Percentiles rank a stretch among this genome's conserved stretches.
Conservation (phyloP, 2,329 filamentous ascomycete genomes). For the Hypoxylon sp. region DNA sequence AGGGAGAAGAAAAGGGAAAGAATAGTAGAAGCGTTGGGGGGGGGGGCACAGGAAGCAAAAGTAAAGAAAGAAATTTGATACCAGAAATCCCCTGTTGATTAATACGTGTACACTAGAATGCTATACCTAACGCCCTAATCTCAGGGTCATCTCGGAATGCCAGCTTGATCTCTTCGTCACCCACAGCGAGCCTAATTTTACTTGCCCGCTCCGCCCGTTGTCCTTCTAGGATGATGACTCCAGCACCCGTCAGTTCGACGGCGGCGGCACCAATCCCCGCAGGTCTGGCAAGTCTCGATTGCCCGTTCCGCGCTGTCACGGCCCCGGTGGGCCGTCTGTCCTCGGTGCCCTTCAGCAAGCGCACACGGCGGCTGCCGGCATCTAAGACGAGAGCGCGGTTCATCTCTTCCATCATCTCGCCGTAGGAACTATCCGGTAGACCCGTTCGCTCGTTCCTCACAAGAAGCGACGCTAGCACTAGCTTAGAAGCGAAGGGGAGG, state of each 20-base stretch:
- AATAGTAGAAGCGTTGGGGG: no score
- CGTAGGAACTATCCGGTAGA: constrained; percentile 84
- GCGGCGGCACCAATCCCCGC: constrained; percentile 71
- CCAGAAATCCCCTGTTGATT: neutral
- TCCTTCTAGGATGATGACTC: constrained; percentile 84
- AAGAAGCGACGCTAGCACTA: constrained; percentile 84
- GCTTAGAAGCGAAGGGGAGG: constrained; percentile 81
- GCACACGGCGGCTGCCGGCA: constrained; percentile 65
- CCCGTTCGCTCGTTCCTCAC: constrained; percentile 82
- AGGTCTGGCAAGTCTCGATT: constrained; percentile 33
- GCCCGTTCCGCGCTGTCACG: constrained; percentile 33
- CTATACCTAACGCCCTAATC: constrained; percentile 78
- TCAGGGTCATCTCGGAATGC: constrained; percentile 90
- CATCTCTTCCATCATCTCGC: constrained; percentile 89
- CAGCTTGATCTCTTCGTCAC: constrained; percentile 88
- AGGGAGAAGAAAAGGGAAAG: neutral
- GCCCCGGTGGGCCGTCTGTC: constrained; percentile 42
- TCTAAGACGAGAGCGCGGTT: constrained; percentile 71
- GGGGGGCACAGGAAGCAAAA: no score
- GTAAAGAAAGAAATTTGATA: neutral
- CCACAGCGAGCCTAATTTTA: constrained; percentile 84
- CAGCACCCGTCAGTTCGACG: constrained; percentile 84
- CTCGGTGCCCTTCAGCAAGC: constrained; percentile 56
- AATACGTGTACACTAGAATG: constrained; percentile 42
- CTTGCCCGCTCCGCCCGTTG: constrained; percentile 84